Evolutionary conservation across 2,329 filamentous ascomycete genomes (phyloP), one percentile per base, ranked within the genome.

Genomic region (Colletotrichum higginsianum): DNA sequence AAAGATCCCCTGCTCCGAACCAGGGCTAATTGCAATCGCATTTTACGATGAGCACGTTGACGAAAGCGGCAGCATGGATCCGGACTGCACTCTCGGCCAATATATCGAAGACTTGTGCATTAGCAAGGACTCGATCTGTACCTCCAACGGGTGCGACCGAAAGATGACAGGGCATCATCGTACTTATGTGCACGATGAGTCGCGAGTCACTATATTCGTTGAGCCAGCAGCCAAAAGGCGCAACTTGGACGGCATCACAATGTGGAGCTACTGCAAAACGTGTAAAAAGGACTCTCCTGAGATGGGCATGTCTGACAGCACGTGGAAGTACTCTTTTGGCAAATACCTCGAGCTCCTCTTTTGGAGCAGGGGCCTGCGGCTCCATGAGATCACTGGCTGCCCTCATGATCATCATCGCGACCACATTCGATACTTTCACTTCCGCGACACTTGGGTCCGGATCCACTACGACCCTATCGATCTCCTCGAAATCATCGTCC

Each of bases 331-430:
- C 80, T 99, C 96, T 0, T 97, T 99, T 78, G 96, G 94, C 13
- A 99, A 99, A 81, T 99, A 98, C 78, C 86, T 99, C n/a, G 96
- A 99, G 82, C 86, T 99, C 21, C 95, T 95, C 2, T 98, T 98
- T 81, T 99, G 96, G 95, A 96, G 95, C 78, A 93, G 90, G 52
- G 93, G 94, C 47, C 84, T 98, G 60, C 93, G 91, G 78, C 90
- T 92, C 76, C 91, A 89, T 75, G 91, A 92, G 56, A 90, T 91
- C 38, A 86, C 93, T 47, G 84, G 81, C 63, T 99, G 97, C 79
- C 90, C 93, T 18, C 96, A 99, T 79, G 96, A 99, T 79, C 91
- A 98, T 69, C 95, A 98, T 80, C 91, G 92, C 72, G 94, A 99
- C 76, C 96, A 98, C 80, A 89, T 98, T 61, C 91, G 96, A 40